Evolutionary conservation across 2,329 filamentous ascomycete species (phyloP).

Genomic region (Triangularia verruculosa): DNA sequence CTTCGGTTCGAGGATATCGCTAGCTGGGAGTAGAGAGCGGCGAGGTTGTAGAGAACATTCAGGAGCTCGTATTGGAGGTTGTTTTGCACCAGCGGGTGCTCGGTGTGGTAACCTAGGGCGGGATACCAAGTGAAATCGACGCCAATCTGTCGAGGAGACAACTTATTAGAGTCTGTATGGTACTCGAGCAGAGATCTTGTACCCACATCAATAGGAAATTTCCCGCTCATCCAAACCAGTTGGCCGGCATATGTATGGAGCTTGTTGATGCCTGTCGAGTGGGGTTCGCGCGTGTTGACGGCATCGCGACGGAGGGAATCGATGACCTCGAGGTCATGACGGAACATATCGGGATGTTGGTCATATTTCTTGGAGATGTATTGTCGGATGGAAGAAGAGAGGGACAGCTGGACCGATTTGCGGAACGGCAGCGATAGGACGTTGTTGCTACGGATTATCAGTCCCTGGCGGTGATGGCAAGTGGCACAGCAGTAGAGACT

Average conservation of each 20-base stretch:
- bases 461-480: neutral
- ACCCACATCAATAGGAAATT: conserved; percentile 87
- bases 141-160: conserved; percentile 60
- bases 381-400: conserved; percentile 80
- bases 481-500: conserved; percentile 7
- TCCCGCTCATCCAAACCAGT: conserved; percentile 86
- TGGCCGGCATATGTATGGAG: conserved; percentile 91
- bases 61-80: conserved; percentile 80
- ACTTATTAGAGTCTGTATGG: neutral
- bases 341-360: conserved; percentile 96
- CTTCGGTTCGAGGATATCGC: conserved; percentile 76
- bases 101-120: conserved; percentile 83
- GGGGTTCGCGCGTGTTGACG: conserved; percentile 84
- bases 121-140: conserved; percentile 97
- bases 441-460: conserved; percentile 39
- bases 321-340: conserved; percentile 78
- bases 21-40: conserved; percentile 88
- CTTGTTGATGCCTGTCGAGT: conserved; percentile 80
- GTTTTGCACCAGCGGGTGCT: conserved; percentile 64
- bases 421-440: conserved; percentile 84
- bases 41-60: conserved; percentile 91
- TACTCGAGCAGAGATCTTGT: neutral
- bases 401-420: conserved; percentile 72
- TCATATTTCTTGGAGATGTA: conserved; percentile 99
- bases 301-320: conserved; percentile 80